Conservation (phyloP, 768 basidiomycete species). For the Trametes elegans region DNA sequence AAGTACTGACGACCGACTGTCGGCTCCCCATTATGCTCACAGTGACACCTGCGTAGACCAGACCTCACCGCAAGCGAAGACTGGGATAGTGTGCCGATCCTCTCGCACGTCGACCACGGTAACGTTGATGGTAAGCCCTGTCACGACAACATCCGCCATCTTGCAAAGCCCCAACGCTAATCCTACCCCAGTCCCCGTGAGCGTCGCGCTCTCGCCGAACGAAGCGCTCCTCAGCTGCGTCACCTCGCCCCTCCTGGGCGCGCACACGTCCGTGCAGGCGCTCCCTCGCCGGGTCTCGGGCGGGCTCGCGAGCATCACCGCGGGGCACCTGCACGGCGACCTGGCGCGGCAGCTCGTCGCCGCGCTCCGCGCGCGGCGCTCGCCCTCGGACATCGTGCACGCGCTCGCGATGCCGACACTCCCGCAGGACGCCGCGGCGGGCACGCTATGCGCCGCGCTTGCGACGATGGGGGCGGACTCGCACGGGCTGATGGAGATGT, state of each 20-base stretch:
- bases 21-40: neutral
- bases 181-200: constrained; percentile 51
- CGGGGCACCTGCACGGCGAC: constrained; percentile 15
- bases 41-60: constrained; percentile 37
- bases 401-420: constrained; percentile 44
- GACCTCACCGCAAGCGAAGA: constrained; percentile 48
- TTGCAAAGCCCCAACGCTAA: neutral
- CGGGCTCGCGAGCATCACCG: neutral
- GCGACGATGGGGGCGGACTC: constrained; percentile 43
- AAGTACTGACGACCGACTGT: constrained; percentile 19
- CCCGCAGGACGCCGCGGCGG: constrained; percentile 41
- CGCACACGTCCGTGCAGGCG: constrained; percentile 21
- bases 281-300: constrained; percentile 18
- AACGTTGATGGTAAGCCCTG: constrained; percentile 9
- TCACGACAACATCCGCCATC: neutral
- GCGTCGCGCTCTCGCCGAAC: constrained; percentile 58
- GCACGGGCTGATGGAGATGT: constrained; percentile 39
- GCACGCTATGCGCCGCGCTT: constrained; percentile 47
- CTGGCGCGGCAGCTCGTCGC: constrained; percentile 28
- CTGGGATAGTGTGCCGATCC: constrained; percentile 50
- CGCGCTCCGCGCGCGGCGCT: constrained; percentile 50
- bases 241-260: constrained; percentile 37
- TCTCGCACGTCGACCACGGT: constrained; percentile 38
- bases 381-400: constrained; percentile 62
- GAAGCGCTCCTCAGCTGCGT: constrained; percentile 51